Evolutionary conservation across 495 filamentous ascomycete genomes (phyloP).

Genomic region (Podospora tetraspora): DNA sequence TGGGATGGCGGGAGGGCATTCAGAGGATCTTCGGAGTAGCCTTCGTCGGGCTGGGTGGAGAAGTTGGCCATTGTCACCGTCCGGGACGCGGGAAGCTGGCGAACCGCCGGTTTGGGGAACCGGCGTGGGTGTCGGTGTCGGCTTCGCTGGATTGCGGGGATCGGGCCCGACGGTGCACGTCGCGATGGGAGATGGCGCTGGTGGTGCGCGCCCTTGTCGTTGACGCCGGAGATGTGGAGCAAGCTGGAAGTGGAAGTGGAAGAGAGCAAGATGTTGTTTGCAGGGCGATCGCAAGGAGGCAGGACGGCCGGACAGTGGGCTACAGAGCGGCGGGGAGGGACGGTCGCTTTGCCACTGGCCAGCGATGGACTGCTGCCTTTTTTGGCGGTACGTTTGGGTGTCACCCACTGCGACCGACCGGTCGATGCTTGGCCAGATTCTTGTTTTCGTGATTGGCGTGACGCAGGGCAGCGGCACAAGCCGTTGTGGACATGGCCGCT

Average conservation of each 20-base stretch:
- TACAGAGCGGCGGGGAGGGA: background rate
- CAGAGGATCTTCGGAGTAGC: constrained; percentile 55
- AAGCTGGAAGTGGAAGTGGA: background rate
- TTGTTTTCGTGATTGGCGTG: constrained; percentile 12
- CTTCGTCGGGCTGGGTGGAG: constrained; percentile 47
- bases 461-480: constrained; percentile 3
- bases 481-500: background rate
- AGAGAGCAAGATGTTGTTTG: background rate
- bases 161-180: background rate
- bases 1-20: constrained; percentile 33
- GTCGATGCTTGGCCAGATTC: background rate
- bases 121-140: background rate
- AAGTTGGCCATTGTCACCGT: constrained; percentile 23
- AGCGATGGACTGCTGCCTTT: background rate
- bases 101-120: background rate
- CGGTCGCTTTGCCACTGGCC: background rate
- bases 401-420: background rate
- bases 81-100: background rate
- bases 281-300: background rate
- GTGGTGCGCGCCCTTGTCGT: background rate
- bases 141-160: background rate
- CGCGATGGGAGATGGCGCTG: background rate
- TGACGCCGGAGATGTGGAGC: background rate
- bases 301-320: too few species aligned
- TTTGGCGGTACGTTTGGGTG: background rate